phyloP scores from a whole-genome alignment of 78 protist species.

The Anaeramoeba flamelloides region DNA sequence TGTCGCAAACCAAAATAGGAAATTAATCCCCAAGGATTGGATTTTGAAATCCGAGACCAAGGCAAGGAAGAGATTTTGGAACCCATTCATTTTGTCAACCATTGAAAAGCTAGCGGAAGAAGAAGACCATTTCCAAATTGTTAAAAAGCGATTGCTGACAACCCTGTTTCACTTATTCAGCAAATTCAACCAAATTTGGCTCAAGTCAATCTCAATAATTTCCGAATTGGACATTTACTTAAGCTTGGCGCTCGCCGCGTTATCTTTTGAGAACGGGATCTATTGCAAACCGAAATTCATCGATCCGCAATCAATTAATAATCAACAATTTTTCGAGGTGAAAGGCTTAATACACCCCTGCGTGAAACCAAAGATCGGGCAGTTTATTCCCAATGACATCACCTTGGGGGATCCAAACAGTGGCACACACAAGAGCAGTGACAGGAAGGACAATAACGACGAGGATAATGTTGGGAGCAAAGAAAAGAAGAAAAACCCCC shows the following conservation, averaged over 20 bases:
- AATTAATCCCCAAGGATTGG: not conserved
- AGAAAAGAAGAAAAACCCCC: not conserved
- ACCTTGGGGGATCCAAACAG: too few species aligned
- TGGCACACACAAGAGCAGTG: too few species aligned
- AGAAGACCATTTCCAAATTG: not conserved
- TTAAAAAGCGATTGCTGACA: not conserved
- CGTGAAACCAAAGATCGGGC: not conserved
- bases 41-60: not conserved
- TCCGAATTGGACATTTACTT: not conserved
- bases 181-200: not conserved
- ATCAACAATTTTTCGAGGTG: not conserved
- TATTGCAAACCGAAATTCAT: not conserved
- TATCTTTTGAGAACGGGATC: not conserved
- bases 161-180: not conserved
- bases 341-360: not conserved
- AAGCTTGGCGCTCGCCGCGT: not conserved
- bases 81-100: not conserved
- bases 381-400: not conserved
- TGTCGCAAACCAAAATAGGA: not conserved
- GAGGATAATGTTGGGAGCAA: too few species aligned
- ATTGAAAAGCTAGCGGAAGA: not conserved
- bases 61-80: not conserved
- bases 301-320: not conserved
- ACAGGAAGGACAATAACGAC: too few species aligned
- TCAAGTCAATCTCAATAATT: not conserved